Evolutionary conservation across 139 green algal genomes (phyloP), one percentile per base, ranked within the genome.

Genomic region (Chlamydomonas incerta): DNA sequence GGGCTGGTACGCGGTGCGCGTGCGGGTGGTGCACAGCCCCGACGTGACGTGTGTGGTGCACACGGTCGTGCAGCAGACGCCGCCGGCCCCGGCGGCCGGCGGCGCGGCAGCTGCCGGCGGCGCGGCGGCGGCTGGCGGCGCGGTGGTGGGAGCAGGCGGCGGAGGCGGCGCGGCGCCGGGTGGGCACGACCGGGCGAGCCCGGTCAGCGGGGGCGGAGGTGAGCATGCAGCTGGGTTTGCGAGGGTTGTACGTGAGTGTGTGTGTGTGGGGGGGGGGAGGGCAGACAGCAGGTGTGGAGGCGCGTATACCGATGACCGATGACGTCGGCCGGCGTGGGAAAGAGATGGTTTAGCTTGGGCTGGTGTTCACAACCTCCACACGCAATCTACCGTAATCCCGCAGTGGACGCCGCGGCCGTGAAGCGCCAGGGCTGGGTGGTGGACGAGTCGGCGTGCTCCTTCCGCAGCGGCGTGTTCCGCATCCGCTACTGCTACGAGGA

Each of bases 401-500:
- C 41, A 50, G 41, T 50, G 41, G 41, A 66, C 60, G 18, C 60
- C 20, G 21, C 60, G 18, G 24, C 24, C 23, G 23, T 15, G 18
- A 15, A 21, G 23, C 68, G 33, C 34, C 11, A 9, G 33, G 77
- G 63, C 33, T 85, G 80, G 80, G 33, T 69, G 24, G 80, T 74
- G 80, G 80, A 85, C 17, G 80, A 69, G 33, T 57, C 29, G 15
- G 50, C 29, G 18, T 58, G 50, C 50, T 69, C 46, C 28, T 76
- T 85, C 50, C 66, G 80, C 6, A 60, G 66, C 20, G 34, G 26
- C 6, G 50, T 85, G 14, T 85, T 85, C 50, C 80, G 80, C 66
- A 85, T 85, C 67, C 66, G 80, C 1, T 85, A 85, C 50, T 85
- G 80, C 52, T 85, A 85, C 47, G 80, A 85, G 65, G 80, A 85